Percentiles rank a stretch among this genome's conserved stretches.
These are phyloP conservation scores for Clitopilus hobsonii DNA, from an alignment of 768 basidiomycete genomes.

Conservation along the genomic window DNA sequence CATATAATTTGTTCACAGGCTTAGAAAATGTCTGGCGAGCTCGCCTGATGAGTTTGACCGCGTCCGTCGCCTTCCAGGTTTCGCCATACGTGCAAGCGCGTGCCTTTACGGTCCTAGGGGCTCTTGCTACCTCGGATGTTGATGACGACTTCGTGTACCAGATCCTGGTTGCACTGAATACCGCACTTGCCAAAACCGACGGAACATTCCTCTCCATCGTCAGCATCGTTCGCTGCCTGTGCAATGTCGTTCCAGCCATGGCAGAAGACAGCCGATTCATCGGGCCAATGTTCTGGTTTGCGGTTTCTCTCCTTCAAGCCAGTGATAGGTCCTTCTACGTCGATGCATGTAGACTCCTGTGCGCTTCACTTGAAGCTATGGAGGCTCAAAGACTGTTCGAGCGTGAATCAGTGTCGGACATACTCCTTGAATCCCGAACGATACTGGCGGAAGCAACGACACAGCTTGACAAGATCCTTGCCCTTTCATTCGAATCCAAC, in stretches of 20 bases:
- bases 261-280: slow-evolving; percentile 68
- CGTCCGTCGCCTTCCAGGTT: slow-evolving; percentile 85
- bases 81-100: slow-evolving; percentile 86
- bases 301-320: slow-evolving; percentile 77
- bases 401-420: slow-evolving; percentile 42
- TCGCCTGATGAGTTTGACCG: slow-evolving; percentile 88
- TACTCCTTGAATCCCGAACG: slow-evolving; percentile 61
- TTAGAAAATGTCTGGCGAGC: slow-evolving; percentile 87
- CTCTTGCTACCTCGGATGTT: slow-evolving; percentile 78
- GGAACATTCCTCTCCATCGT: slow-evolving; percentile 61
- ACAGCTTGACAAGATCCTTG: slow-evolving; percentile 69
- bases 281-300: slow-evolving; percentile 80
- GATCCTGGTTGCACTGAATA: slow-evolving; percentile 83
- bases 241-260: slow-evolving; percentile 70
- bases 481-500: slow-evolving; percentile 70
- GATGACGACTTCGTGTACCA: slow-evolving; percentile 94
- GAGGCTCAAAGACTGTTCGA: slow-evolving; percentile 56
- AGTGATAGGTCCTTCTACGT: slow-evolving; percentile 66
- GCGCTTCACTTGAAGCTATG: slow-evolving; percentile 61
- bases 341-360: slow-evolving; percentile 66
- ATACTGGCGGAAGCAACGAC: slow-evolving; percentile 62
- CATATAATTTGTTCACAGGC: slow-evolving; percentile 36
- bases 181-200: slow-evolving; percentile 63
- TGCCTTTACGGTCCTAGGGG: slow-evolving; percentile 78
- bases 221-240: slow-evolving; percentile 86